Percentiles rank a stretch among this genome's conserved stretches.
phyloP scores from a whole-genome alignment of 306 rosid genomes.

The Sechiopsis laciniata region DNA sequence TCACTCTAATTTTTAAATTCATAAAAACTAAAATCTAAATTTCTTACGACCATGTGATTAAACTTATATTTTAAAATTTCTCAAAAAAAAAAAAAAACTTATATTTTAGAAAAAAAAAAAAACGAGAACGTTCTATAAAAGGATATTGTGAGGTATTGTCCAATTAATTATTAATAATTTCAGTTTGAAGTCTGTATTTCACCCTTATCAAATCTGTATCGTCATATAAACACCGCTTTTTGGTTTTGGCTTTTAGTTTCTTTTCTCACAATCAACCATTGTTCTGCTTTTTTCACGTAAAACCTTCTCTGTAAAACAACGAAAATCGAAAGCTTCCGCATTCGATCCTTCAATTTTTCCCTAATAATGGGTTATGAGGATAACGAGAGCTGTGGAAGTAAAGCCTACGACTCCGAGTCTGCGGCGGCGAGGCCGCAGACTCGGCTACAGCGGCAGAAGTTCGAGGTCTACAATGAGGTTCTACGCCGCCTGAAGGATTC shows the following conservation, averaged over 20 bases:
- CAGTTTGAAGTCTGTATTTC: background rate
- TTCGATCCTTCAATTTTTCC: background rate
- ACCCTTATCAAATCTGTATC: constrained; percentile 10
- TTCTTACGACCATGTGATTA: too few relatives aligned
- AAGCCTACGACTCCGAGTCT: constrained; percentile 29
- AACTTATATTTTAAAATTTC: too few relatives aligned
- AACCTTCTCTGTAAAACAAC: constrained; percentile 2
- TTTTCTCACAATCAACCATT: constrained; percentile 22
- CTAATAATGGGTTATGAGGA: constrained; percentile 52
- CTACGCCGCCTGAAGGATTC: constrained; percentile 82
- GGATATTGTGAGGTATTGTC: too few relatives aligned
- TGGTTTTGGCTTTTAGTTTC: constrained; percentile 8
- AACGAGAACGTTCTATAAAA: too few relatives aligned
- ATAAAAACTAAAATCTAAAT: too few relatives aligned
- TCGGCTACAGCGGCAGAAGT: constrained; percentile 60
- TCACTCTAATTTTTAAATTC: too few relatives aligned
- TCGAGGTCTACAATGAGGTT: constrained; percentile 83
- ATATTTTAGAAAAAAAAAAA: too few relatives aligned
- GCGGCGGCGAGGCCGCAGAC: constrained; percentile 35
- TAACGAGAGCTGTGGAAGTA: constrained; percentile 65
- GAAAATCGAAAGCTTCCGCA: background rate
- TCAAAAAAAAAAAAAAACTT: too few relatives aligned
- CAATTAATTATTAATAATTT: background rate
- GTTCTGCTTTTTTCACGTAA: constrained; percentile 27
- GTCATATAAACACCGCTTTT: constrained; percentile 19